Percentiles rank a stretch among this genome's conserved stretches.
phyloP scores from a whole-genome alignment of 805 yeast species.

The Candida nemodendra region DNA sequence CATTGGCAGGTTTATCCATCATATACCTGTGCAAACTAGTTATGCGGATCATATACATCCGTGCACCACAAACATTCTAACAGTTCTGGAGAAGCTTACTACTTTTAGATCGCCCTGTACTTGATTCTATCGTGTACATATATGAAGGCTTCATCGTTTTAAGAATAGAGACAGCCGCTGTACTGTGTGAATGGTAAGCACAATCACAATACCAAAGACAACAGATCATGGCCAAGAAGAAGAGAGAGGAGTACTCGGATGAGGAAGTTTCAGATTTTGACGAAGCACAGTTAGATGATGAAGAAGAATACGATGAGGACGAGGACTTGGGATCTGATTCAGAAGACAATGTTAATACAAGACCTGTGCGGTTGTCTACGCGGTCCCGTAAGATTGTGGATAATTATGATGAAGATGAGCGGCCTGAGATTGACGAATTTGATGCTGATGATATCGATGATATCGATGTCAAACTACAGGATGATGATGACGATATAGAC shows the following conservation, averaged over 20 bases:
- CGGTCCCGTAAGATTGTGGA: conserved; percentile 6
- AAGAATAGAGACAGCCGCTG: too few species aligned
- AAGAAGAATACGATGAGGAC: conserved; percentile 14
- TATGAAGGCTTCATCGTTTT: too few species aligned
- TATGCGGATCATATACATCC: not conserved
- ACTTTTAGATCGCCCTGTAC: too few species aligned
- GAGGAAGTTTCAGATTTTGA: conserved; percentile 3
- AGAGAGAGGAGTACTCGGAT: not conserved
- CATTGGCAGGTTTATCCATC: not conserved
- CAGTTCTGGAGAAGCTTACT: too few species aligned
- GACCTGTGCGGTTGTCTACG: too few species aligned
- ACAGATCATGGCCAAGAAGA: not conserved
- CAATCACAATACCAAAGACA: too few species aligned
- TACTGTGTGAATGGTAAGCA: too few species aligned
- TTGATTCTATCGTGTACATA: too few species aligned
- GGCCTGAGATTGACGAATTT: conserved; percentile 13
- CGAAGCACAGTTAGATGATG: conserved; percentile 1
- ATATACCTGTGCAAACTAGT: not conserved
- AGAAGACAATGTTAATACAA: conserved; percentile 6
- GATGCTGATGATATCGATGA: conserved; percentile 21
- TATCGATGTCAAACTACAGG: conserved; percentile 14
- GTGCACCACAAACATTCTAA: not conserved
- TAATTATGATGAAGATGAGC: conserved; percentile 14
- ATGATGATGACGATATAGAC: conserved; percentile 21
- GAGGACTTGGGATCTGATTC: conserved; percentile 12